A percentile compares a stretch with the other conserved stretches of the same genome.
Conservation (phyloP, 2,329 filamentous ascomycete genomes). For the Aspergillus oerlinghausenensis region DNA sequence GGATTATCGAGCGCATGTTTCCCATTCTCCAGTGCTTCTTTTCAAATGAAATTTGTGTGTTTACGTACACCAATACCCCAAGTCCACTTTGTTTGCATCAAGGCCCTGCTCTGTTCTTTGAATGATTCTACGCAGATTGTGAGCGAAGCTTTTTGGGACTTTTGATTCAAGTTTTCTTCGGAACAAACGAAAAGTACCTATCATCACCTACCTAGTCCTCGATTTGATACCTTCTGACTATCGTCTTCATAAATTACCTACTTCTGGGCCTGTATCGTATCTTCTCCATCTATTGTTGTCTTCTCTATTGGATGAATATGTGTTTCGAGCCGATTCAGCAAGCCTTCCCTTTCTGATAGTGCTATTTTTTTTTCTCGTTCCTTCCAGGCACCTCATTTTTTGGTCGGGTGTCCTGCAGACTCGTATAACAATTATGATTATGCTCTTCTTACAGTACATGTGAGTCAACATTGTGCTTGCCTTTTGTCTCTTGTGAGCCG, state of each 20-base stretch:
- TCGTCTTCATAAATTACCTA: conserved; percentile 17
- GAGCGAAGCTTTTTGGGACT: conserved; percentile 27
- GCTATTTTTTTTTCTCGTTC: conserved; percentile 10
- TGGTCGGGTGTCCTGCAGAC: neutral
- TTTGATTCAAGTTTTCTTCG: conserved; percentile 26
- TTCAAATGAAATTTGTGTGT: conserved; percentile 42
- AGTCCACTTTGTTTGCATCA: conserved; percentile 34
- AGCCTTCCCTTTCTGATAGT: conserved; percentile 18
- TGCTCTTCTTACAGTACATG: neutral
- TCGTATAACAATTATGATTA: conserved; percentile 2
- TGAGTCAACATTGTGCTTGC: neutral
- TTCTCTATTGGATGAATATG: conserved; percentile 9
- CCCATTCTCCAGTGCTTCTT: conserved; percentile 31
- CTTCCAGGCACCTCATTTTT: conserved; percentile 11
- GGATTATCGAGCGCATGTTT: conserved; percentile 36
- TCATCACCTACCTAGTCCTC: conserved; percentile 19
- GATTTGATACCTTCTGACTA: conserved; percentile 14
- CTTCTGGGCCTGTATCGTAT: conserved; percentile 21
- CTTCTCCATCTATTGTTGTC: conserved; percentile 18
- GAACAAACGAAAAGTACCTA: conserved; percentile 35
- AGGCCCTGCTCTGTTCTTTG: conserved; percentile 25
- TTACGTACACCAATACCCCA: conserved; percentile 42
- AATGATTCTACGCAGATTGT: conserved; percentile 29
- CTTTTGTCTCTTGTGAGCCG: conserved; percentile 4
- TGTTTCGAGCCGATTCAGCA: conserved; percentile 7